phyloP scores from a whole-genome alignment of 441 rosid genomes.

The Jatropha multifida region DNA sequence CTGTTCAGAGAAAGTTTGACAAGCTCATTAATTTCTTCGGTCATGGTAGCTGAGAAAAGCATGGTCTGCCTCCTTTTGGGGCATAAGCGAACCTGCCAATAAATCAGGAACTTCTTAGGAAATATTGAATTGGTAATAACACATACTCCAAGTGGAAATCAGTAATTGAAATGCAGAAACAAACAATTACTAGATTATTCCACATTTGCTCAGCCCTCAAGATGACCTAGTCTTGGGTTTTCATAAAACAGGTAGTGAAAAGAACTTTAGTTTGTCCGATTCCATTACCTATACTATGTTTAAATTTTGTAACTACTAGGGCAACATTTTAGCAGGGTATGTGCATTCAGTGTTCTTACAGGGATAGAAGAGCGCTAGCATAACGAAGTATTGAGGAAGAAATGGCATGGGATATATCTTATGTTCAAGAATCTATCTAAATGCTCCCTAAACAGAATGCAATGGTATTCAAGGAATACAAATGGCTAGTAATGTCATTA shows the following conservation, averaged over 20 bases:
- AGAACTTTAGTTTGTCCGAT: background rate
- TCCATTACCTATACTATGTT: background rate
- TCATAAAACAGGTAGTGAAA: background rate
- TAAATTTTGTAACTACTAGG: background rate
- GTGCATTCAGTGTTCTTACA: background rate
- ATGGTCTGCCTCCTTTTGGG: constrained; percentile 96
- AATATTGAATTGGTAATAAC: background rate
- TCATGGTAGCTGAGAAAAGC: constrained; percentile 98
- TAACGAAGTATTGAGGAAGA: background rate
- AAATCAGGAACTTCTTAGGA: constrained; percentile 15
- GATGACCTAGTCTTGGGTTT: background rate
- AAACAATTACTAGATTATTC: background rate
- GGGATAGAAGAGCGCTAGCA: background rate
- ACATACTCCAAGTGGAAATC: constrained; percentile 6
- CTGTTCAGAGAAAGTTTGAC: constrained; percentile 80
- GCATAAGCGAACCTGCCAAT: constrained; percentile 74
- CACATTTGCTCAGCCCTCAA: background rate
- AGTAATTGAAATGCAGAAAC: background rate
- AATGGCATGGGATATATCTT: background rate
- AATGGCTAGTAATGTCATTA: background rate
- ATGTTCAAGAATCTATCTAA: background rate
- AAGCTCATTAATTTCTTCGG: constrained; percentile 91
- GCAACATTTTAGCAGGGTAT: background rate
- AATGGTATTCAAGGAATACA: background rate
- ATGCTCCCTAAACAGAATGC: background rate